These are phyloP conservation scores for Hymenotorrendiella dingleyae DNA, from an alignment of 2,329 filamentous ascomycete species.

Conservation along the genomic window DNA sequence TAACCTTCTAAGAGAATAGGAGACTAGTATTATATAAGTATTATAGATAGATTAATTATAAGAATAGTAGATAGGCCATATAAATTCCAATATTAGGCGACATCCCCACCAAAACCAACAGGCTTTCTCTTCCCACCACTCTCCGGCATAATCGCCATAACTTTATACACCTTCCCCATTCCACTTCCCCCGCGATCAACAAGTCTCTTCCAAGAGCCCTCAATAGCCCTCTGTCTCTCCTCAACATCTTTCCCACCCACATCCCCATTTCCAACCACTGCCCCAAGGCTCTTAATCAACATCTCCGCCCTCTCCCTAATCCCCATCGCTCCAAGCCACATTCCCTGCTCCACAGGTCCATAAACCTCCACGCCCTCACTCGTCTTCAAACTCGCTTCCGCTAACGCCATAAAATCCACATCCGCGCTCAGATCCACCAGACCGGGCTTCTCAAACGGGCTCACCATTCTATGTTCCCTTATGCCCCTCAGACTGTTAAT, in stretches of 20 bases:
- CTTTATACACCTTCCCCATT: slow-evolving; percentile 96
- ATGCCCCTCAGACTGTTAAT: slow-evolving; percentile 90
- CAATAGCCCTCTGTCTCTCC: slow-evolving; percentile 54
- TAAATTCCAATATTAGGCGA: slow-evolving; percentile 4
- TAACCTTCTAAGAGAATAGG: too few relatives aligned
- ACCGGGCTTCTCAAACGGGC: slow-evolving; percentile 73
- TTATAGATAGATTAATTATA: too few relatives aligned
- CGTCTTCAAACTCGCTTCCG: slow-evolving; percentile 71
- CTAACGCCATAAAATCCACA: slow-evolving; percentile 85
- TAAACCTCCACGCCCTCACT: slow-evolving; percentile 84
- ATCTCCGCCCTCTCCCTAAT: slow-evolving; percentile 71
- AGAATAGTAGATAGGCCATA: too few relatives aligned
- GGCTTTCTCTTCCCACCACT: slow-evolving; percentile 67
- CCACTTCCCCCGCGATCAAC: slow-evolving; percentile 77
- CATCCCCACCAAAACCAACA: slow-evolving; percentile 83
- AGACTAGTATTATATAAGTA: too few relatives aligned
- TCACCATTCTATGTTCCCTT: slow-evolving; percentile 66
- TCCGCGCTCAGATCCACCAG: slow-evolving; percentile 85
- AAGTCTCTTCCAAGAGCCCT: slow-evolving; percentile 71
- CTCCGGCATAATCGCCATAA: slow-evolving; percentile 81
- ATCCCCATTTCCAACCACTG: not conserved
- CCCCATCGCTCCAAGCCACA: slow-evolving; percentile 76
- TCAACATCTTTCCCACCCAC: slow-evolving; percentile 30
- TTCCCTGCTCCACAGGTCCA: slow-evolving; percentile 79
- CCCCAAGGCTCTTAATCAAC: slow-evolving; percentile 45